Evolutionary conservation across 2,329 filamentous ascomycete species (phyloP).

Genomic region (Chaetothyriales sp.): DNA sequence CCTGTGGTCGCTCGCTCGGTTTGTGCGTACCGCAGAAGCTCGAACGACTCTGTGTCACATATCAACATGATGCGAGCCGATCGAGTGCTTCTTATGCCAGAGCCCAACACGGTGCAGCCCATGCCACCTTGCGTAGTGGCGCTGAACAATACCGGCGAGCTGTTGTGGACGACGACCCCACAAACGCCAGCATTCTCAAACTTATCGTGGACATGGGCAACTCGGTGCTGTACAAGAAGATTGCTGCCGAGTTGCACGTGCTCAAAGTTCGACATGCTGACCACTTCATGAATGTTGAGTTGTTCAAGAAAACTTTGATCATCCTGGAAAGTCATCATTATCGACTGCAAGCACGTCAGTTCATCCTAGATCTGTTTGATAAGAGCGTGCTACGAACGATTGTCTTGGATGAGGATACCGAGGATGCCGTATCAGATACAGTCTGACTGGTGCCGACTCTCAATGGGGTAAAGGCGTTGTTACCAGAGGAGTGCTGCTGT

Average conservation of each 20-base stretch:
- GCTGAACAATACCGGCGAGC: conserved; percentile 42
- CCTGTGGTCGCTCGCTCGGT: conserved; percentile 67
- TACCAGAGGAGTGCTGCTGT: not conserved
- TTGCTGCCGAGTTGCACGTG: conserved; percentile 59
- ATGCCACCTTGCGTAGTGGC: conserved; percentile 19
- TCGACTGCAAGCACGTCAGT: conserved; percentile 68
- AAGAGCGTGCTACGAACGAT: conserved; percentile 73
- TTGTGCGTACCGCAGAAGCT: conserved; percentile 74
- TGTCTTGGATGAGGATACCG: conserved; percentile 52
- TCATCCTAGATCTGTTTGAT: conserved; percentile 89
- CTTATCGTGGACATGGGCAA: conserved; percentile 81
- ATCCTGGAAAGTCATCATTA: conserved; percentile 83
- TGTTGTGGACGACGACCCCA: conserved; percentile 43
- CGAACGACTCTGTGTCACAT: conserved; percentile 59
- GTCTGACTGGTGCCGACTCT: conserved; percentile 3
- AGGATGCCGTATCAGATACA: conserved; percentile 11
- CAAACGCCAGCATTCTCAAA: conserved; percentile 63
- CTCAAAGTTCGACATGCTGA: conserved; percentile 60
- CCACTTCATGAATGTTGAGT: conserved; percentile 56
- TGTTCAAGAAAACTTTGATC: conserved; percentile 75
- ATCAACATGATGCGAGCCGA: conserved; percentile 7
- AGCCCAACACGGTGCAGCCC: not conserved
- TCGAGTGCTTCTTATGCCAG: not conserved
- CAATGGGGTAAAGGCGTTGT: not conserved
- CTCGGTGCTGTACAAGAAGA: conserved; percentile 78